Percentiles rank a stretch among this genome's conserved stretches.
Evolutionary conservation across 2,329 filamentous ascomycete species (phyloP).

Genomic region (Hymenotorrendiella dingleyae): DNA sequence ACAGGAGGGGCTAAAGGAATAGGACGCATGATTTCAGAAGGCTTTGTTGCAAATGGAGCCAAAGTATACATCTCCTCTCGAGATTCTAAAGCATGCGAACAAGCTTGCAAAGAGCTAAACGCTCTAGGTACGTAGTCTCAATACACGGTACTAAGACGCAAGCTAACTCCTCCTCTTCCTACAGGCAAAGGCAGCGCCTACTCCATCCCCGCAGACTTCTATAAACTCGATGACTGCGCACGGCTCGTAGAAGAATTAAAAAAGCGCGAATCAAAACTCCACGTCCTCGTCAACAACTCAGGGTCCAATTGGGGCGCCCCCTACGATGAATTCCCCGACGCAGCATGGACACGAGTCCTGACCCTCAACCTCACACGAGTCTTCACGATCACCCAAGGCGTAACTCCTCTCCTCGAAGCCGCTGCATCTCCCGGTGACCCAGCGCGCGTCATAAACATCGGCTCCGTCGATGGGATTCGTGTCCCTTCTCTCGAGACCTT

Average conservation of each 20-base stretch:
- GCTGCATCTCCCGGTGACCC: conserved; percentile 39
- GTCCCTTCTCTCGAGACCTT: conserved; percentile 55
- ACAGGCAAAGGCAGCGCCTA: conserved; percentile 48
- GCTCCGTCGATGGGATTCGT: conserved; percentile 55
- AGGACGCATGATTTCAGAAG: conserved; percentile 62
- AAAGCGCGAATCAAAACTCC: conserved; percentile 45
- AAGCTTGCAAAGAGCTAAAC: conserved; percentile 53
- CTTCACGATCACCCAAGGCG: conserved; percentile 58
- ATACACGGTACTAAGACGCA: too few relatives aligned
- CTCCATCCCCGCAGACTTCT: conserved; percentile 55
- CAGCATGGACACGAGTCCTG: conserved; percentile 52
- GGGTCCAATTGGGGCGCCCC: conserved; percentile 59
- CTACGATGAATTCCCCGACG: conserved; percentile 53
- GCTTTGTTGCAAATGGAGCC: conserved; percentile 58
- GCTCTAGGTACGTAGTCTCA: conserved; percentile 37
- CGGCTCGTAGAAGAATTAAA: conserved; percentile 52
- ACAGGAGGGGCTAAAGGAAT: conserved; percentile 57
- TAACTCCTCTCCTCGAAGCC: conserved; percentile 56
- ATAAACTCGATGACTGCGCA: conserved; percentile 53
- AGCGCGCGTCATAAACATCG: conserved; percentile 58
- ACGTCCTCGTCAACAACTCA: conserved; percentile 62
- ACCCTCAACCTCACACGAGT: conserved; percentile 57
- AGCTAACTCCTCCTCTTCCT: neutral
- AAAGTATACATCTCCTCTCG: conserved; percentile 66
- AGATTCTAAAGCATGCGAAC: conserved; percentile 53